Base-by-base conservation (phyloP, 148 eudicot genomes). In the Camellia japonica region DNA sequence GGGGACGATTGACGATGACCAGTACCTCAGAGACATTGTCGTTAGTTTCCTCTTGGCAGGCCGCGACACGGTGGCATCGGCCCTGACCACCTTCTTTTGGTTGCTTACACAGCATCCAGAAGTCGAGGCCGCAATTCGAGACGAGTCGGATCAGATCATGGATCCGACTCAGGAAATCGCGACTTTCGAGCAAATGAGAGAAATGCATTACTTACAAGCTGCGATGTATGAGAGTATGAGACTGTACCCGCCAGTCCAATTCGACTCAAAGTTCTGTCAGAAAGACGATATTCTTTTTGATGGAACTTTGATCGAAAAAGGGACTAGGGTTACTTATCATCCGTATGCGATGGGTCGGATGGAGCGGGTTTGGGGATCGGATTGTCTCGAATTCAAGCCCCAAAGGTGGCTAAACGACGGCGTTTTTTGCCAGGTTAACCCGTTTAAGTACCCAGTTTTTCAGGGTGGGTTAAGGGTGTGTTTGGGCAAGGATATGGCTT, bases 41-140 rank as follows among this genome's bases (percentile, higher is more conserved):
- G 76, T 89, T 4, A 91, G 92, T 80, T 89, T 91, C 18, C 76
- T 91, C 0, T 49, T 91, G 20, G 94, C 94, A 0, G 94, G 94
- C 56, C 87, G 91, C 0, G 94, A 91, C 85, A 91, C 94, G 13
- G 87, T 87, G 49, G 90, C 94, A 0, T 83, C 94, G 52, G 92
- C 87, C 82, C 80, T 91, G 15, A 88, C 91, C 20, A 80, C 78
- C 71, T 81, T 91, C 64, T 91, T 91, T 67, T 88, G 85, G 71
- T 70, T 89, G 9, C 47, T 91, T 61, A 77, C 91, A n/a, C 76
- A 70, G 14, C 61, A 86, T 78, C 94, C 92, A 11, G 84, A 81
- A 23, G 86, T 79, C 4, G 87, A 83, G 73, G 68, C 79, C 49
- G 80, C 78, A 43, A 84, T 91, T 30, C 82, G 87, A 0, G 85